Percentiles rank a stretch among this genome's conserved stretches.
Conservation (phyloP, 202 grass and related monocot species). For the Carex arenaria region DNA sequence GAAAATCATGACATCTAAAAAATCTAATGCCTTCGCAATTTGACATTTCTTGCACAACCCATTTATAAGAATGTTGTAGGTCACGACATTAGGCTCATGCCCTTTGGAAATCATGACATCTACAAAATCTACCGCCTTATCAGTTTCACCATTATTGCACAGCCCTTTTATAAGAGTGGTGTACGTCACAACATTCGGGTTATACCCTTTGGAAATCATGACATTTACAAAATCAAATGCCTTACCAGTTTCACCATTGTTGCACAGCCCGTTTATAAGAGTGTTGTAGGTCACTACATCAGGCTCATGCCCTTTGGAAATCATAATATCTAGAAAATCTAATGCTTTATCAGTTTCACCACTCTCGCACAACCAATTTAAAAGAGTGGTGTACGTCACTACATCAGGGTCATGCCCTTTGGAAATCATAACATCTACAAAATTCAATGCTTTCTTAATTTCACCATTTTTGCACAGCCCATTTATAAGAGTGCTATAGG, state of each 20-base stretch:
- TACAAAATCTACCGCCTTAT: neutral
- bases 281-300: neutral
- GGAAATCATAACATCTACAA: neutral
- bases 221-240: neutral
- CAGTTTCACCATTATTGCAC: neutral
- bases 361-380: neutral
- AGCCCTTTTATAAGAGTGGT: neutral
- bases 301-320: neutral
- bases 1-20: neutral
- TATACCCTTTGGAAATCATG: neutral
- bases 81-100: neutral
- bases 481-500: neutral
- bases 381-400: neutral
- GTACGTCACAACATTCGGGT: neutral
- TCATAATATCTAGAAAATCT: neutral
- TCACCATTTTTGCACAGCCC: neutral
- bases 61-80: neutral
- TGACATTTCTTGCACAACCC: neutral
- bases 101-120: neutral
- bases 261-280: neutral
- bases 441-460: neutral
- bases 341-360: neutral
- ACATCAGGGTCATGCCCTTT: neutral
- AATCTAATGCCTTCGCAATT: neutral
- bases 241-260: neutral